phyloP scores from a whole-genome alignment of 2,329 filamentous ascomycete species.

The Neopestalotiopsis sp. region DNA sequence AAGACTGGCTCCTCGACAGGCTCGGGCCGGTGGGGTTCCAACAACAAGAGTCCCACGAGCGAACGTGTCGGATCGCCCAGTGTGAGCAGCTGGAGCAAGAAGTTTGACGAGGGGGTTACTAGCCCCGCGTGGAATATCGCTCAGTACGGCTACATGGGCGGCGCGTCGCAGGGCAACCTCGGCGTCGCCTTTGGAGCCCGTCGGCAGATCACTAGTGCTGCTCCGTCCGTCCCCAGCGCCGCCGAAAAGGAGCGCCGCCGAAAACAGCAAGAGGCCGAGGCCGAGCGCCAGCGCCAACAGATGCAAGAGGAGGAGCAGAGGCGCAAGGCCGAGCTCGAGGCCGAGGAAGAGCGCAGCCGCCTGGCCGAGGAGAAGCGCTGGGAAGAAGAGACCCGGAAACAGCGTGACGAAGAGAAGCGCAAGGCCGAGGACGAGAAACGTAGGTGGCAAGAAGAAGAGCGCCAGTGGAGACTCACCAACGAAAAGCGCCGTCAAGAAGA shows the following conservation, averaged over 20 bases:
- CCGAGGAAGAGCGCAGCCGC: conserved; percentile 66
- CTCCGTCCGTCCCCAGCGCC: conserved; percentile 78
- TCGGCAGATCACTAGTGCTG: conserved; percentile 87
- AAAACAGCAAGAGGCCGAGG: conserved; percentile 62
- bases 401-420: conserved; percentile 65
- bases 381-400: conserved; percentile 67
- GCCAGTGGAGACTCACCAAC: conserved; percentile 78
- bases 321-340: conserved; percentile 51
- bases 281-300: conserved; percentile 60
- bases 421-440: conserved; percentile 71
- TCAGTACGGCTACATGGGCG: conserved; percentile 98
- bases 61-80: conserved; percentile 58
- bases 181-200: conserved; percentile 91
- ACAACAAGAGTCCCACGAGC: conserved; percentile 46
- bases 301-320: conserved; percentile 57
- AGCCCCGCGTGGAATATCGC: conserved; percentile 97
- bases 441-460: conserved; percentile 80
- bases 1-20: conserved; percentile 56
- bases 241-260: conserved; percentile 81
- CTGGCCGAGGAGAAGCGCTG: conserved; percentile 69
- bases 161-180: conserved; percentile 93
- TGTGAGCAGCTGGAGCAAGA: conserved; percentile 91
- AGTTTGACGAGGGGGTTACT: conserved; percentile 78
- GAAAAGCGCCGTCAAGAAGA: conserved; percentile 75
- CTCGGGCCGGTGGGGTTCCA: conserved; percentile 65